These are phyloP conservation scores for Alternaria conjuncta DNA, from an alignment of 2,329 filamentous ascomycete species.

Conservation along the genomic window DNA sequence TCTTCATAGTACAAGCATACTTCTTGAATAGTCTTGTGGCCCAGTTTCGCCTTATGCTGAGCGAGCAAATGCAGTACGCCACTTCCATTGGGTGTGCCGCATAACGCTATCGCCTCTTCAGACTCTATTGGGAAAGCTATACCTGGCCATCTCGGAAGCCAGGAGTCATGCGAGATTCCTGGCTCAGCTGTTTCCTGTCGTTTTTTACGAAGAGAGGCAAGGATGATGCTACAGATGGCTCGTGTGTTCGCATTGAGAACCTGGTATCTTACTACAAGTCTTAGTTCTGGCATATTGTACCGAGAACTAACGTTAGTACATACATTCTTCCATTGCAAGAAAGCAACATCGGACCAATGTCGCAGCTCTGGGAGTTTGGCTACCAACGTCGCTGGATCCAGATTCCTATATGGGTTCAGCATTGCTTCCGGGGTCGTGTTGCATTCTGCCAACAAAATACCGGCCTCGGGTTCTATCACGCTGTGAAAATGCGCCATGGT, in stretches of 20 bases:
- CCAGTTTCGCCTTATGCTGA: slow-evolving; percentile 8
- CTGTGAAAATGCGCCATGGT: neutral
- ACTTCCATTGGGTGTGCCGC: slow-evolving; percentile 17
- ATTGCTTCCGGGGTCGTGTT: neutral
- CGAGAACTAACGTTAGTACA: neutral
- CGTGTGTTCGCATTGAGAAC: neutral
- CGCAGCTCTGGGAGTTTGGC: neutral
- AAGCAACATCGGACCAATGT: slow-evolving; percentile 9
- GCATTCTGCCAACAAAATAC: neutral
- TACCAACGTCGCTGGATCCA: neutral
- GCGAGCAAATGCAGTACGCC: slow-evolving; percentile 11
- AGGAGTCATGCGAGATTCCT: neutral
- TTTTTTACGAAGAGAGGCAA: neutral
- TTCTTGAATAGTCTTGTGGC: slow-evolving; percentile 8
- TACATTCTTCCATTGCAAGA: slow-evolving; percentile 2
- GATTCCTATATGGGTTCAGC: neutral
- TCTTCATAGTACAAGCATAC: slow-evolving; percentile 8
- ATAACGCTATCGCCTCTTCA: slow-evolving; percentile 7
- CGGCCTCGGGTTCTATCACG: neutral
- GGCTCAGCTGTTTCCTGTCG: neutral
- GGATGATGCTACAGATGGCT: neutral
- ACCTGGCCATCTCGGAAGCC: slow-evolving; percentile 11
- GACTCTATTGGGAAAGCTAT: slow-evolving; percentile 2
- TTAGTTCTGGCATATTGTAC: neutral
- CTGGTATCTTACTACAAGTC: neutral